Evolutionary conservation across 768 basidiomycete genomes (phyloP), one percentile per base, ranked within the genome.

Genomic region (Pleurotus tuoliensis): DNA sequence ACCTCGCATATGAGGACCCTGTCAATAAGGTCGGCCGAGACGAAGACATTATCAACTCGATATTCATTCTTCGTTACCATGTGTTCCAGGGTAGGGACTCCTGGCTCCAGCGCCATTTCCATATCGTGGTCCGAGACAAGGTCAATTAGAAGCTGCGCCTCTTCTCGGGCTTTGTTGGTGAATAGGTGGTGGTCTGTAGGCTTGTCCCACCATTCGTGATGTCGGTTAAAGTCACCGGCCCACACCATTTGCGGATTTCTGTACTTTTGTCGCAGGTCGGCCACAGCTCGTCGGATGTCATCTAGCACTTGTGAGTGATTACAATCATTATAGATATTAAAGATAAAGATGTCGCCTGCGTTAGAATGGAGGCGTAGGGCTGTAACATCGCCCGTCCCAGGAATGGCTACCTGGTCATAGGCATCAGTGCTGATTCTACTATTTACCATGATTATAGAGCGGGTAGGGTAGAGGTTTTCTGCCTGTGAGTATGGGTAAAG

Each of bases 11-110:
- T 4, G 12, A 68, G 57, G 1, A 76, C 39, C 0, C 27, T 5
- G 1, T 68, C 59, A 0, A 55, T 20, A 0, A 71, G 47, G 0
- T 56, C 39, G 0, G 45, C 34, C 2, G 71, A 59, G 24, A 62
- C 58, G 57, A 75, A 81, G 0, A 81, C 72, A 52, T 82, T 81
- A 63, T 82, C 76, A 3, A 71, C 67, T 9, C 73, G 47, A 3
- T 73, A 72, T 48, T 63, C 67, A 52, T 74, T 76, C 15, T 71
- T 69, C 0, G 74, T 67, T 1, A 27, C 49, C 0, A 39, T 47
- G 0, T 70, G 61, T 16, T 71, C 40, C 0, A 82, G 65, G 0
- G 75, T 83, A 0, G 76, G 76, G 0, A 65, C 63, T 0, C 63
- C 64, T 7, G 62, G 54, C 0, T 71, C 73, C 0, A 82, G 69